Conservation (phyloP, 768 basidiomycete genomes). For the Favolaschia claudopus region DNA sequence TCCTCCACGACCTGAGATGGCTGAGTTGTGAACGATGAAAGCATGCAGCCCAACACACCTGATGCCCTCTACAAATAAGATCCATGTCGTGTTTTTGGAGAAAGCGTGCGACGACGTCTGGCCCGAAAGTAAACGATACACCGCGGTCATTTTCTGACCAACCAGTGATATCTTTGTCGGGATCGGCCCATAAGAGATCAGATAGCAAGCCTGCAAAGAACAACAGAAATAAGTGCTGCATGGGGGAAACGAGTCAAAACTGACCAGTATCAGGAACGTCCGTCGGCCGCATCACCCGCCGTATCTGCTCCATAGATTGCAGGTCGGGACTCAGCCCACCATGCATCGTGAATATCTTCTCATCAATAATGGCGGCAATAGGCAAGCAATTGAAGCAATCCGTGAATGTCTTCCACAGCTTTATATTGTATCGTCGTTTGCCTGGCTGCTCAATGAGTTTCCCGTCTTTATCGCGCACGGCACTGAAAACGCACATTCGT, state of each 20-base stretch:
- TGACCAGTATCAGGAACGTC: constrained; percentile 98
- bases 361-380: constrained; percentile 99
- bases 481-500: constrained; percentile 82
- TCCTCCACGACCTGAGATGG: constrained; percentile 89
- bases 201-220: constrained; percentile 79
- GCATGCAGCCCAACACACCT: constrained; percentile 60
- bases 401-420: constrained; percentile 99
- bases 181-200: constrained; percentile 98
- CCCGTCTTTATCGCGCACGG: constrained; percentile 6
- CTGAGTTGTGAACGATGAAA: neutral
- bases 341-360: constrained; percentile 99
- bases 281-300: constrained; percentile 97
- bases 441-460: constrained; percentile 65
- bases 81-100: constrained; percentile 99
- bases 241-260: constrained; percentile 30
- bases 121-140: constrained; percentile 98
- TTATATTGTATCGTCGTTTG: constrained; percentile 99
- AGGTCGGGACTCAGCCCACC: constrained; percentile 96
- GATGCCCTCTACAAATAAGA: constrained; percentile 97
- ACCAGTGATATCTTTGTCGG: constrained; percentile 98
- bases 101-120: constrained; percentile 97
- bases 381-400: constrained; percentile 99
- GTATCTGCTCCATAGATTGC: constrained; percentile 99
- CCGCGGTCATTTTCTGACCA: constrained; percentile 99
- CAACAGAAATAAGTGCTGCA: constrained; percentile 1